Conservation (phyloP, 176 grass and related monocot species). For the Lolium multiflorum region DNA sequence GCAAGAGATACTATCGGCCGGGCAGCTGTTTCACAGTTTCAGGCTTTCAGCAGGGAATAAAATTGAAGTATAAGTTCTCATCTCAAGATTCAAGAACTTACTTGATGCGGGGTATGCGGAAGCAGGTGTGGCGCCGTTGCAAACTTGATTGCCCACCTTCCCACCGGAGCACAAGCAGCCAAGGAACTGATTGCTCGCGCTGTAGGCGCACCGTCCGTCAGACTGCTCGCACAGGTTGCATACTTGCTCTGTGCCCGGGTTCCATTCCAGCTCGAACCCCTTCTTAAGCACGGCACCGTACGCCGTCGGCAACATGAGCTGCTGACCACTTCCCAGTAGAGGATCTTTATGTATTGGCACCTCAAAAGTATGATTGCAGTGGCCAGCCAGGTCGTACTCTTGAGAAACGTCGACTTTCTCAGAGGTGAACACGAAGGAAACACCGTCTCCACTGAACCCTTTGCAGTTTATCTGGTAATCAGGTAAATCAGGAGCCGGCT, state of each 20-base stretch:
- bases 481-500: rapidly evolving
- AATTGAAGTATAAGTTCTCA: no score
- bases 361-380: neutral
- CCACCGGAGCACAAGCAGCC: conserved; percentile 50
- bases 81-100: conserved; percentile 5
- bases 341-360: neutral
- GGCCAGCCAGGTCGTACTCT: rapidly evolving
- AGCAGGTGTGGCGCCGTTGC: neutral
- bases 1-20: no score
- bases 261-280: conserved; percentile 49
- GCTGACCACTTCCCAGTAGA: rapidly evolving
- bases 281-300: neutral
- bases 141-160: neutral
- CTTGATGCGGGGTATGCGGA: rapidly evolving
- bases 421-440: neutral
- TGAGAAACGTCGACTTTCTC: rapidly evolving
- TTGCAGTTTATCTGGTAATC: neutral
- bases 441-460: neutral
- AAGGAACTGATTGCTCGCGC: neutral
- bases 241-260: rapidly evolving
- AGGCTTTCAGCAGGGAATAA: no score
- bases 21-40: no score
- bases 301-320: no score
- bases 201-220: conserved; percentile 3
- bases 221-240: conserved; percentile 3